phyloP scores from a whole-genome alignment of 2,329 filamentous ascomycete species.

The Trichoderma sp. region DNA sequence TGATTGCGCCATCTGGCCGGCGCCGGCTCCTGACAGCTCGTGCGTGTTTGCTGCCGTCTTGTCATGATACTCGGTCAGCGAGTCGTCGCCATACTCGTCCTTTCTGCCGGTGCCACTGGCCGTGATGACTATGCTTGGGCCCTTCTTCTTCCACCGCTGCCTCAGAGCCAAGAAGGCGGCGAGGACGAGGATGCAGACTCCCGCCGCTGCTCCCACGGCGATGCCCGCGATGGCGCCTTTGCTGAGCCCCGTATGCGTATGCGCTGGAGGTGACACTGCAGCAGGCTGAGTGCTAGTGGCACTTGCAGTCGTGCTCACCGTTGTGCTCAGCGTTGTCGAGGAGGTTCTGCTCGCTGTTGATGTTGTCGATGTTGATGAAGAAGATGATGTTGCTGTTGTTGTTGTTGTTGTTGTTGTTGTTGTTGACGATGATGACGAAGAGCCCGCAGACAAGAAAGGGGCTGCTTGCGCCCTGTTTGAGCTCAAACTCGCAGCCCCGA shows the following conservation, averaged over 20 bases:
- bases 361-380: neutral
- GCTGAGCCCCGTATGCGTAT: neutral
- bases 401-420: neutral
- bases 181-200: neutral
- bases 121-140: neutral
- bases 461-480: neutral
- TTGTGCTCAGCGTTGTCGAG: neutral
- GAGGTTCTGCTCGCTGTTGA: neutral
- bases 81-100: neutral
- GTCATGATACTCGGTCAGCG: neutral
- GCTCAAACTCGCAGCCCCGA: conserved; percentile 30
- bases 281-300: neutral
- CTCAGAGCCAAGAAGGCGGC: neutral
- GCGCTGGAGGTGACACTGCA: neutral
- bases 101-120: neutral
- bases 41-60: neutral
- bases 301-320: neutral
- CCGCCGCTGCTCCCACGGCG: neutral
- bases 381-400: neutral
- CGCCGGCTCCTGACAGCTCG: neutral
- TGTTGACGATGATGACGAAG: neutral
- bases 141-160: neutral
- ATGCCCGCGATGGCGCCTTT: conserved; percentile 15
- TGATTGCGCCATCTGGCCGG: neutral
- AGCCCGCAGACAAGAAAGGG: neutral